phyloP scores from a whole-genome alignment of 768 basidiomycete species.

The Rubroboletus pulcherrimus region DNA sequence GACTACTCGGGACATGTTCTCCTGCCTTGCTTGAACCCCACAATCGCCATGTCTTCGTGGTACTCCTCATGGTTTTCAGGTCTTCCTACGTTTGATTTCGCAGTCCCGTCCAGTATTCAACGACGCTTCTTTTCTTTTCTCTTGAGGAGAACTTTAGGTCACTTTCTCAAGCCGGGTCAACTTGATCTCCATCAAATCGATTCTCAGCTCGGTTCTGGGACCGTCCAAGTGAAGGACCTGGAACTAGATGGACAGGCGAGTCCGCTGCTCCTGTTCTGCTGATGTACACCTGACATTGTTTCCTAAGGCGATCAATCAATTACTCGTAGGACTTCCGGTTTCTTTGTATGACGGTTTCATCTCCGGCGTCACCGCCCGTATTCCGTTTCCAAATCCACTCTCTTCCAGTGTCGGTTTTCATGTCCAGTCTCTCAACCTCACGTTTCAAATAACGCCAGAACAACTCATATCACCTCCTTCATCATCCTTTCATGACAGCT shows the following conservation, averaged over 20 bases:
- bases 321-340: constrained; percentile 64
- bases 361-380: constrained; percentile 67
- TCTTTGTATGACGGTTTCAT: constrained; percentile 68
- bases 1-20: constrained; percentile 15
- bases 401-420: constrained; percentile 70
- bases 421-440: constrained; percentile 62
- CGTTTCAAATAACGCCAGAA: constrained; percentile 45
- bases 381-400: constrained; percentile 85
- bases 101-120: constrained; percentile 72
- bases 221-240: constrained; percentile 80
- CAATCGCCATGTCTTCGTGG: constrained; percentile 46
- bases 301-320: constrained; percentile 71
- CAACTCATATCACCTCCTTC: constrained; percentile 10
- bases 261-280: neutral
- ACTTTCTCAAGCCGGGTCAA: constrained; percentile 84
- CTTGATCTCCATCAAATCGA: constrained; percentile 85
- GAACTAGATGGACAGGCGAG: constrained; percentile 75
- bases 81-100: constrained; percentile 62
- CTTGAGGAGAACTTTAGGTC: constrained; percentile 78
- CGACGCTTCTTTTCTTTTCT: constrained; percentile 87
- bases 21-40: constrained; percentile 11
- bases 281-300: constrained; percentile 14
- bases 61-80: constrained; percentile 51
- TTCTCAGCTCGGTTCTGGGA: constrained; percentile 89
- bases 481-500: constrained; percentile 15